Percentiles rank a stretch among this genome's conserved stretches.
Conservation (phyloP, 352 stramenopile genomes). For the Peronospora farinosa region DNA sequence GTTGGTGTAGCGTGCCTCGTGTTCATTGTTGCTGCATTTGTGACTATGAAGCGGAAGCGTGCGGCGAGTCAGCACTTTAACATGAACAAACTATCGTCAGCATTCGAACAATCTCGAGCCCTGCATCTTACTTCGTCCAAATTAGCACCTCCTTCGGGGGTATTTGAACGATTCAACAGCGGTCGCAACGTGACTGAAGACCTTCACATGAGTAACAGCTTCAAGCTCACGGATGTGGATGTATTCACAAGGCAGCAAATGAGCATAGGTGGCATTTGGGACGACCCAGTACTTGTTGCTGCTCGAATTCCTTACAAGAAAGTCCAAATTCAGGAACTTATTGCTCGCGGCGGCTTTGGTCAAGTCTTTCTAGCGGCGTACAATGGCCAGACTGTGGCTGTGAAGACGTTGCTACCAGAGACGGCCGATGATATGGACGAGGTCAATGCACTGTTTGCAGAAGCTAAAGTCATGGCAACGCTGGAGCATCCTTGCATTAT, state of each 20-base stretch:
- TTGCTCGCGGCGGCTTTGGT: constrained; percentile 47
- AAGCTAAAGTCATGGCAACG: constrained; percentile 53
- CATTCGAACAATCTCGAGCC: not conserved
- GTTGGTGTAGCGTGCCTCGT: constrained; percentile 18
- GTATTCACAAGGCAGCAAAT: not conserved
- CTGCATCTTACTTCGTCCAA: not conserved
- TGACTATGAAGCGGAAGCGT: constrained; percentile 14
- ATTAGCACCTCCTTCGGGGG: not conserved
- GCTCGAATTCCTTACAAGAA: constrained; percentile 43
- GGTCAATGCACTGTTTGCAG: constrained; percentile 43
- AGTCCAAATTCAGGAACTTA: constrained; percentile 33
- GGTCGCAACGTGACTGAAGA: not conserved
- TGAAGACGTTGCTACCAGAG: constrained; percentile 53
- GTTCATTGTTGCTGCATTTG: constrained; percentile 20
- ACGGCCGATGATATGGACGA: constrained; percentile 43
- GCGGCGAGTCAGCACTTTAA: not conserved
- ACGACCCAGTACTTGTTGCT: constrained; percentile 32
- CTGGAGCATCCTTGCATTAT: constrained; percentile 63
- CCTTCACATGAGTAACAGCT: not conserved
- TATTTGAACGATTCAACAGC: not conserved
- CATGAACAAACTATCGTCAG: not conserved
- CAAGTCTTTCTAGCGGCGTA: constrained; percentile 46
- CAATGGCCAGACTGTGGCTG: constrained; percentile 39
- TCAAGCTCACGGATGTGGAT: not conserved
- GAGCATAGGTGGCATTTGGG: constrained; percentile 19